These are phyloP conservation scores for Ogataea parapolymorpha DNA, from an alignment of 805 yeast species.

Conservation along the genomic window DNA sequence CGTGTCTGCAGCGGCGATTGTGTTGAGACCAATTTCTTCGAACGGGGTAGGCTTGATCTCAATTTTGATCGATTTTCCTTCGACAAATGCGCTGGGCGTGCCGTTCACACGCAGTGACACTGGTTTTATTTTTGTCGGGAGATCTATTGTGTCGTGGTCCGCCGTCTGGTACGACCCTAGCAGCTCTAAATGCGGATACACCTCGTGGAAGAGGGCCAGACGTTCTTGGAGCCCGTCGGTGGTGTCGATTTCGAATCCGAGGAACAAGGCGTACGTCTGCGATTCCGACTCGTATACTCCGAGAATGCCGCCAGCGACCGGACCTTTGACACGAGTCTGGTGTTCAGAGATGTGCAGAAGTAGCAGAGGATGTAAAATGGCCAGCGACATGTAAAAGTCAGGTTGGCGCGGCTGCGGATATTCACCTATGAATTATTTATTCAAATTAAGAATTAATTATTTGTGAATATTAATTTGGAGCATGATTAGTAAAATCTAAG, in stretches of 20 bases:
- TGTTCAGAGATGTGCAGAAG: conserved; percentile 16
- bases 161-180: conserved; percentile 23
- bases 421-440: too few species aligned
- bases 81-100: not conserved
- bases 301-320: conserved; percentile 14
- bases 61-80: not conserved
- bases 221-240: conserved; percentile 6
- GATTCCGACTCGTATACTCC: conserved; percentile 11
- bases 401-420: too few species aligned
- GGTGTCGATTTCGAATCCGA: conserved; percentile 14
- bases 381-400: conserved; percentile 1
- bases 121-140: not conserved
- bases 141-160: not conserved
- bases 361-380: conserved; percentile 15
- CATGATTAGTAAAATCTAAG: not conserved
- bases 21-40: conserved; percentile 16
- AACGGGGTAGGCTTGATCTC: conserved; percentile 15
- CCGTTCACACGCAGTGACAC: not conserved
- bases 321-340: conserved; percentile 3
- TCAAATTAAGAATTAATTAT: not conserved
- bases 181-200: conserved; percentile 23
- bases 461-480: not conserved
- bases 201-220: conserved; percentile 20
- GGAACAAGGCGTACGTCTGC: conserved; percentile 8
- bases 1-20: conserved; percentile 8